Percentiles rank a stretch among this genome's conserved stretches.
Evolutionary conservation across 2,329 filamentous ascomycete genomes (phyloP).

Genomic region (Penicillium sp.): DNA sequence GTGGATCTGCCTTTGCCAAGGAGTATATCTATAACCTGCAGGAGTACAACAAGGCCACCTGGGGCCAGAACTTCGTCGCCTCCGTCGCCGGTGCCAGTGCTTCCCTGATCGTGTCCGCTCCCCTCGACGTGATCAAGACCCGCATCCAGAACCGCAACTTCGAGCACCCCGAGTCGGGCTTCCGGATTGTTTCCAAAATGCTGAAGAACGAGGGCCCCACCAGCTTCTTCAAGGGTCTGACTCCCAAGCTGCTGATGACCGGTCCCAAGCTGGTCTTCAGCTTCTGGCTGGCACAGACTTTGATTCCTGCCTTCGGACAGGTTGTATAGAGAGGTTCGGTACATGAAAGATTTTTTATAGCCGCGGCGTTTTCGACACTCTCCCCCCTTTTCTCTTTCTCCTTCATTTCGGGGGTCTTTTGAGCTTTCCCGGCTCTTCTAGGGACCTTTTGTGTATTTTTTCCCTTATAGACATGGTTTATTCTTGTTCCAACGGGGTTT

Average conservation of each 20-base stretch:
- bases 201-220: constrained; percentile 81
- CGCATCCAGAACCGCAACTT: constrained; percentile 99
- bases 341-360: constrained; percentile 23
- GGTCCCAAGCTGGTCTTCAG: constrained; percentile 99
- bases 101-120: constrained; percentile 94
- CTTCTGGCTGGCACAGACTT: constrained; percentile 98
- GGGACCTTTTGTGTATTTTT: constrained; percentile 22
- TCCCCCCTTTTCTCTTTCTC: constrained; percentile 13
- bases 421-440: constrained; percentile 8
- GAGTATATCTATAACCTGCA: constrained; percentile 87
- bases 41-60: constrained; percentile 94
- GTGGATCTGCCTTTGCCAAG: constrained; percentile 95
- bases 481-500: constrained; percentile 15
- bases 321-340: constrained; percentile 52
- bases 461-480: constrained; percentile 23
- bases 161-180: constrained; percentile 92
- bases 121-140: constrained; percentile 97
- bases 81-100: constrained; percentile 94
- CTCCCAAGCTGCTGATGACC: constrained; percentile 98
- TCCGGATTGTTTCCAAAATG: constrained; percentile 92
- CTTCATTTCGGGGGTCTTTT: constrained; percentile 13
- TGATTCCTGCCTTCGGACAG: constrained; percentile 90
- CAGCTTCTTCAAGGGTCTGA: constrained; percentile 96
- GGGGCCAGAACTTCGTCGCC: constrained; percentile 96
- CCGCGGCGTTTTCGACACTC: constrained; percentile 26